Evolutionary conservation across 129 eudicot species (phyloP).

Genomic region (Helianthus tuberosus): DNA sequence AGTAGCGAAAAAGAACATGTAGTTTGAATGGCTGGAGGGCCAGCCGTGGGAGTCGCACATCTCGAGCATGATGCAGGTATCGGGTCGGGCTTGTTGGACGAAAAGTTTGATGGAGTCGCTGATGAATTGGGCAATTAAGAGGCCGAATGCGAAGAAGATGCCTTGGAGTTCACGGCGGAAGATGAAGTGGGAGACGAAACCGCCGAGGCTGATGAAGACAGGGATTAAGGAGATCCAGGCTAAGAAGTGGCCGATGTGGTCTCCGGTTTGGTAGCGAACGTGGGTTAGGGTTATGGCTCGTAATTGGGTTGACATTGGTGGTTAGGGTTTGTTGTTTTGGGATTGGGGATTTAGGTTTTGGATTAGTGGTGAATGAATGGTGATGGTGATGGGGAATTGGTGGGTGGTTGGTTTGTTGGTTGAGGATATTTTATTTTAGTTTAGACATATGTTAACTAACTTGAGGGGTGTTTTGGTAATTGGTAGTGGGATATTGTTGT

Average conservation of each 20-base stretch:
- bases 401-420: background rate
- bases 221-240: constrained; percentile 92
- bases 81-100: constrained; percentile 79
- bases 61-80: constrained; percentile 67
- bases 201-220: constrained; percentile 80
- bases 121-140: constrained; percentile 61
- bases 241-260: constrained; percentile 62
- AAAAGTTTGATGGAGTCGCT: constrained; percentile 60
- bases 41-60: constrained; percentile 94
- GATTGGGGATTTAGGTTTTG: constrained; percentile 16
- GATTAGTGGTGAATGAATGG: background rate
- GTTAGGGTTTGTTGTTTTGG: constrained; percentile 16
- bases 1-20: constrained; percentile 87
- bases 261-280: constrained; percentile 79
- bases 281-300: constrained; percentile 83
- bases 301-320: constrained; percentile 33
- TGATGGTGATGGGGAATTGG: too few species aligned
- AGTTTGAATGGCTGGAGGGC: constrained; percentile 91
- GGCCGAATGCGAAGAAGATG: constrained; percentile 76
- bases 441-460: background rate
- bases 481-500: background rate
- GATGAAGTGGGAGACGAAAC: constrained; percentile 76
- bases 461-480: background rate
- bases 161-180: constrained; percentile 89
- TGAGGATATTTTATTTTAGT: background rate